A percentile compares a stretch with the other conserved stretches of the same genome.
Evolutionary conservation across 768 basidiomycete genomes (phyloP).

Genomic region (Amanita rubescens): DNA sequence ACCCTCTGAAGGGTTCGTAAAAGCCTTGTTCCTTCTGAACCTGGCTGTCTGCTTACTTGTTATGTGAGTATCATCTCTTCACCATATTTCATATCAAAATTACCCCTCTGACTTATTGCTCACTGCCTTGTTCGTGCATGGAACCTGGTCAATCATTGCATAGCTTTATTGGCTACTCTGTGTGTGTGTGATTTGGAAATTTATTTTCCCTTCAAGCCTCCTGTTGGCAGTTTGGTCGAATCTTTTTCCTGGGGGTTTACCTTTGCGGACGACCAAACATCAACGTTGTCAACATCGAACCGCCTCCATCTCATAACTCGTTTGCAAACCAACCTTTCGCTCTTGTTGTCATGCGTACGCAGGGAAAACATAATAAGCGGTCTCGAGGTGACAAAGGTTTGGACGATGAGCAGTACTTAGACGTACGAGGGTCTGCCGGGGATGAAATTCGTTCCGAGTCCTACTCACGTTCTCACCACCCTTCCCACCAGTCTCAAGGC

Average conservation of each 20-base stretch:
- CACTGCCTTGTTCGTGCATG: not conserved
- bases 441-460: conserved; percentile 47
- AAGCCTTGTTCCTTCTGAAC: not conserved
- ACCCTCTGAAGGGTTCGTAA: not conserved
- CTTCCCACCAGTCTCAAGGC: conserved; percentile 40
- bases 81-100: not conserved
- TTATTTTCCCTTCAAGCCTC: not conserved
- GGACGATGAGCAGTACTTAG: conserved; percentile 42
- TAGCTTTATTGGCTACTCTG: conserved; percentile 10
- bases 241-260: conserved; percentile 17
- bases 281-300: conserved; percentile 12
- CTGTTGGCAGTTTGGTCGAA: conserved; percentile 4
- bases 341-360: conserved; percentile 32
- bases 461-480: conserved; percentile 43
- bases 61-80: not conserved
- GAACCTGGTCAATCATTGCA: not conserved
- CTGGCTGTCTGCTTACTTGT: not conserved
- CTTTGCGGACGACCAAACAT: conserved; percentile 24
- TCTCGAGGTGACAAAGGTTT: conserved; percentile 44
- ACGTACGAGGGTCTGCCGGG: conserved; percentile 28
- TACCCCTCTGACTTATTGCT: not conserved
- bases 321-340: conserved; percentile 16
- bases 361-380: conserved; percentile 41
- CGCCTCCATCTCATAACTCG: conserved; percentile 13
- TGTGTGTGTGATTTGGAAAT: conserved; percentile 5